These are phyloP conservation scores for Odontarrhena argentea DNA, from an alignment of 345 rosid species.

Conservation along the genomic window DNA sequence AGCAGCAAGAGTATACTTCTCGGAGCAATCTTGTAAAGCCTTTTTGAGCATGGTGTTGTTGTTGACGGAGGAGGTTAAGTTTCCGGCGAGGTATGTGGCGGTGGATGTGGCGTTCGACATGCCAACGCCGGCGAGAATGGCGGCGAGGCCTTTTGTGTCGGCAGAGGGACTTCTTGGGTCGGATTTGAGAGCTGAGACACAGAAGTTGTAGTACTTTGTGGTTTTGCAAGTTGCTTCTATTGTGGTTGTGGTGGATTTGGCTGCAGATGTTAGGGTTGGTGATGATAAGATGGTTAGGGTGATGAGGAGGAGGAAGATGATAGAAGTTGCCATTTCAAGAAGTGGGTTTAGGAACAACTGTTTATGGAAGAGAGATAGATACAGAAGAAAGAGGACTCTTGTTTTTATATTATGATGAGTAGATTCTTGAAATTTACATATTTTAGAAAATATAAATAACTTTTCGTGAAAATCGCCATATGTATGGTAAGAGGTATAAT, in stretches of 20 bases:
- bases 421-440: slow-evolving; percentile 1
- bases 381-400: slow-evolving; percentile 20
- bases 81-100: slow-evolving; percentile 60
- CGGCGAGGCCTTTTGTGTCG: slow-evolving; percentile 71
- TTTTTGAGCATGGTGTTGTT: slow-evolving; percentile 45
- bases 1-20: slow-evolving; percentile 60
- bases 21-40: slow-evolving; percentile 62
- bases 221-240: slow-evolving; percentile 68
- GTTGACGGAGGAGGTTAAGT: slow-evolving; percentile 30
- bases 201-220: slow-evolving; percentile 69
- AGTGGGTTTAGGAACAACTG: slow-evolving; percentile 10
- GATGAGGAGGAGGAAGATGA: slow-evolving; percentile 30
- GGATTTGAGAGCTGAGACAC: slow-evolving; percentile 72
- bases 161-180: slow-evolving; percentile 56
- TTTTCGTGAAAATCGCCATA: too few species aligned
- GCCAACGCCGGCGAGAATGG: slow-evolving; percentile 59
- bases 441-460: neutral
- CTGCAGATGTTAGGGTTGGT: slow-evolving; percentile 14
- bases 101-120: slow-evolving; percentile 69
- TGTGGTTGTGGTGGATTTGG: slow-evolving; percentile 38
- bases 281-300: slow-evolving; percentile 36
- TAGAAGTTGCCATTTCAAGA: slow-evolving; percentile 32
- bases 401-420: slow-evolving; percentile 19
- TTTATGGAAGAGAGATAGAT: slow-evolving; percentile 11
- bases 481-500: too few species aligned